Base-by-base conservation (phyloP, 345 rosid genomes). In the Cochlearia excelsa region DNA sequence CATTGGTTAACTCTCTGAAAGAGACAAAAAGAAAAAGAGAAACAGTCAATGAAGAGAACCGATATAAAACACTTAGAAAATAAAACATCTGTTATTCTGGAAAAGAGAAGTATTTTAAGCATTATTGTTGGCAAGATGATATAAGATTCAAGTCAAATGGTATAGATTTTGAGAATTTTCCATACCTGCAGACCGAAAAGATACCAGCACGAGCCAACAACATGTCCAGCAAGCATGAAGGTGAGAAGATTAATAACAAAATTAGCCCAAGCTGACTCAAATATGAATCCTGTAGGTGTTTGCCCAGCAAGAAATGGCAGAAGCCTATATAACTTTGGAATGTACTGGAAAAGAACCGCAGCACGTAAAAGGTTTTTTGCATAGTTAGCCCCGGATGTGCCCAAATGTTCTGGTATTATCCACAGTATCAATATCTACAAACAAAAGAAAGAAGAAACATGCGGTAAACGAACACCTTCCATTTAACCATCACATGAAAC, bases 201-300 rank as follows among this genome's bases (percentile, higher is more conserved):
- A 69, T 92, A 92, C 98, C 96, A 88, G 73, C 79, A 66, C 7
- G 95, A 81, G 30, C 98, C 98, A 54, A 92, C 74, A 53, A 80
- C 67, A 65, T 92, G 98, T 51, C 87, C 90, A 51, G 87, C 62
- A 65, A 92, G 74, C 70, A 88, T 45, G 67, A 80, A 88, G 27
- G 82, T 84, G 70, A 86, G 82, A 61, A 88, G 87, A 70, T 92
- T 92, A 37, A 88, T 84, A 59, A 84, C 76, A 66, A 92, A 88
- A 67, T 83, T 92, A 49, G 83, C 88, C 93, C 88, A 78, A 43
- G 93, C 90, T 1, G 95, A 86, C 83, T 92, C 93, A 78, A 92
- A 86, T 61, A 86, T 74, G 64, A 88, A 84, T 44, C 90, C 88
- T 0, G 64, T 73, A 4, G 90, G 81, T 56, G 98, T 80, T 67